A percentile compares a stretch with the other conserved stretches of the same genome.
phyloP scores from a whole-genome alignment of 495 filamentous ascomycete genomes.

The Lasiosphaeria ovina region DNA sequence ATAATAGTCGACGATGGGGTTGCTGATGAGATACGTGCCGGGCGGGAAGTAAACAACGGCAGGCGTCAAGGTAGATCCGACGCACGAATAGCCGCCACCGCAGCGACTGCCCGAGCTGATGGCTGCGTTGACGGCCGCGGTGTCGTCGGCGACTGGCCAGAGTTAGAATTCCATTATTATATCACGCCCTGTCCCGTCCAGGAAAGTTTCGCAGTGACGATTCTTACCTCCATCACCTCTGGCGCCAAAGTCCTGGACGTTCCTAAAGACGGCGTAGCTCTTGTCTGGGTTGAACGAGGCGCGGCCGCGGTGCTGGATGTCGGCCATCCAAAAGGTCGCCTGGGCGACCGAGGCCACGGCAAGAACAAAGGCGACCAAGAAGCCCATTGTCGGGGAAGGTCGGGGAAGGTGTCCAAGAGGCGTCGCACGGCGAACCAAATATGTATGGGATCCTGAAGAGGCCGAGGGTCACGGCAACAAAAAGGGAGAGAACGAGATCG shows the following conservation, averaged over 20 bases:
- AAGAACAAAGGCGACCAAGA: slow-evolving; percentile 11
- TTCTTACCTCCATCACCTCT: slow-evolving; percentile 61
- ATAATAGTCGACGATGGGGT: slow-evolving; percentile 61
- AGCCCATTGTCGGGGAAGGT: slow-evolving; percentile 13
- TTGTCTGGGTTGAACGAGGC: slow-evolving; percentile 57
- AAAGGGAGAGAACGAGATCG: too few relatives aligned
- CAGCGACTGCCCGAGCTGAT: slow-evolving; percentile 70
- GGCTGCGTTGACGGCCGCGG: slow-evolving; percentile 77
- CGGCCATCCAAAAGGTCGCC: slow-evolving; percentile 37
- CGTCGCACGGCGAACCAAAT: too few relatives aligned
- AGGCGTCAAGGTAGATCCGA: slow-evolving; percentile 69
- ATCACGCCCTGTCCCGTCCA: too few relatives aligned
- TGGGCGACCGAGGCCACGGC: slow-evolving; percentile 12
- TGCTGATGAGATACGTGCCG: slow-evolving; percentile 61
- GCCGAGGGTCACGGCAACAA: too few relatives aligned
- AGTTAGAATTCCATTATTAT: neutral
- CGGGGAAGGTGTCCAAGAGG: too few relatives aligned
- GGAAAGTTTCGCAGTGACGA: neutral
- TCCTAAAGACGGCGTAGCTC: slow-evolving; percentile 59
- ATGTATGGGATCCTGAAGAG: too few relatives aligned
- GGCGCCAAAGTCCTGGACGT: slow-evolving; percentile 79
- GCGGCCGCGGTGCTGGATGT: slow-evolving; percentile 41
- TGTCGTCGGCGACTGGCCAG: slow-evolving; percentile 70
- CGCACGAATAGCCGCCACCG: slow-evolving; percentile 70
- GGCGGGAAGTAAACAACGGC: slow-evolving; percentile 69